These are phyloP conservation scores for Lindgomyces ingoldianus DNA, from an alignment of 495 filamentous ascomycete species.

Conservation along the genomic window DNA sequence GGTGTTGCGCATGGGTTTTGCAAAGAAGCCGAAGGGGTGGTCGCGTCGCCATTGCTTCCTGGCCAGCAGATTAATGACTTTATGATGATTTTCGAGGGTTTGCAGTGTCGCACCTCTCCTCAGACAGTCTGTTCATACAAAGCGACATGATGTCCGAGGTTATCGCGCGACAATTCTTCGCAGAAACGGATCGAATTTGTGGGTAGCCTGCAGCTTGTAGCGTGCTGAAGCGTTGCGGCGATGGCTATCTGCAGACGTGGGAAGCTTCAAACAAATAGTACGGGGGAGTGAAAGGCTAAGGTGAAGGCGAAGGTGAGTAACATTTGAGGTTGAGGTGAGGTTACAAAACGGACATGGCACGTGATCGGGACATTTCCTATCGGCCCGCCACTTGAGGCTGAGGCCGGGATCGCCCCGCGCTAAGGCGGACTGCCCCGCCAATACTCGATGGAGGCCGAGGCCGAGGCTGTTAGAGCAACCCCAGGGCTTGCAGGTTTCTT, in stretches of 20 bases:
- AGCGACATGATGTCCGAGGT: constrained; percentile 66
- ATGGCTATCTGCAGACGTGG: background rate
- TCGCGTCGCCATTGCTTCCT: constrained; percentile 97
- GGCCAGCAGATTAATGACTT: constrained; percentile 22
- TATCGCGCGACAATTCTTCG: constrained; percentile 1
- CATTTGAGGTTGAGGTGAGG: background rate
- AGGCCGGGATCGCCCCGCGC: constrained; percentile 12
- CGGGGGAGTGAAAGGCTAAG: background rate
- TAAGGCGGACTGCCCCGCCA: background rate
- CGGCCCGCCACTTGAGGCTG: too few species aligned
- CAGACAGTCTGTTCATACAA: constrained; percentile 82
- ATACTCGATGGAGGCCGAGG: constrained; percentile 1
- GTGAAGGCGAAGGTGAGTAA: background rate
- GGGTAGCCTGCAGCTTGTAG: background rate
- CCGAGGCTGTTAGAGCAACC: constrained; percentile 14
- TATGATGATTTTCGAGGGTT: background rate
- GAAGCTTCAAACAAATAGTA: too few species aligned
- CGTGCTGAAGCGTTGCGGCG: background rate
- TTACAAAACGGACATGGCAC: too few species aligned
- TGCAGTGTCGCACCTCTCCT: constrained; percentile 69
- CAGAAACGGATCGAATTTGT: background rate
- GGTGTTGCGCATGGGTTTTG: constrained; percentile 76
- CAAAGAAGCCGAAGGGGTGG: constrained; percentile 97
- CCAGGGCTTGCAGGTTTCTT: too few species aligned
- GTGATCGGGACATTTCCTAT: too few species aligned